Base-by-base conservation (phyloP, 2,329 filamentous ascomycete genomes). In the Fusarium udum region DNA sequence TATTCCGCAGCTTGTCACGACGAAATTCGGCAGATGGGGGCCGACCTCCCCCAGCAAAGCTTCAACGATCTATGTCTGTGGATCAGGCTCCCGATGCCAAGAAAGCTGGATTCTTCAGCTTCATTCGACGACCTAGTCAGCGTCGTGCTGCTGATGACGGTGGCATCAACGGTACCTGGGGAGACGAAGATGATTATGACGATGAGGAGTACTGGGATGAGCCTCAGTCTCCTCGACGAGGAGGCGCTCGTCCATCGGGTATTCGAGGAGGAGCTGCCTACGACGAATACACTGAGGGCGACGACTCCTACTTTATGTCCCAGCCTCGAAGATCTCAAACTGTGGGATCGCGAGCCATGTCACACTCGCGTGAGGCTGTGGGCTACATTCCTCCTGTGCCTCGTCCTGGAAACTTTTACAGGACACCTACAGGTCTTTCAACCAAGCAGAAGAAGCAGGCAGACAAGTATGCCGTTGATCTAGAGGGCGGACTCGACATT, bases 401-500 rank as follows among this genome's bases (percentile, higher is more conserved):
- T 10, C 78, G 79, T 4, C 82, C 85, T 1, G 67, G 67, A n/a
- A 60, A 70, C 37, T 93, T 94, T 81, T 89, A 91, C 74, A 90
- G 92, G 46, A 91, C 90, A 10, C 92, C 92, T 4, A 95, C 93
- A 1, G 91, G 90, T 20, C 81, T 94, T 45, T 90, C 89, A 31
- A 82, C 85, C 5, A 93, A 91, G 78, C 87, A 92, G 74, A 84
- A 87, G 74, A 87, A 86, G 76, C 87, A 88, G 70, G 81, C 85
- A 6, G 85, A 87, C 45, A 85, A 85, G 24, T 85, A 86, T 48
- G 87, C 89, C 15, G 89, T 98, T 67, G 91, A 97, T 78, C 86
- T 98, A 1, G 90, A 96, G 79, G 92, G 92, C 36, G 95, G 94
- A 0, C 85, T 99, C 15, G 95, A 98, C 74, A 92, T 99, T 40